Conservation (phyloP, 306 rosid species). For the Corylus avellana region DNA sequence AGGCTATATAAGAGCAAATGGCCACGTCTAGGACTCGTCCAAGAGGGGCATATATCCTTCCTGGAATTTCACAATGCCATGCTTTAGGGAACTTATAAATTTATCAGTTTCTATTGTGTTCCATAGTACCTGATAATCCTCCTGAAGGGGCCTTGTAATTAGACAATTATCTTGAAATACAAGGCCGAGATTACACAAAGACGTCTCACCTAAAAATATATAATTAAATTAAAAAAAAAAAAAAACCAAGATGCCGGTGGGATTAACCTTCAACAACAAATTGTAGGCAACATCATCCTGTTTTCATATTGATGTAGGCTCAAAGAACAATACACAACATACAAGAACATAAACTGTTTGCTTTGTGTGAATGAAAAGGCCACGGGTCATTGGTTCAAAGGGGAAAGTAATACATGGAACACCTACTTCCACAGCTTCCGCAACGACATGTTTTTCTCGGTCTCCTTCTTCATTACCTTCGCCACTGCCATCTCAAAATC, state of each 20-base stretch:
- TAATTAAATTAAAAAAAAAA: neutral
- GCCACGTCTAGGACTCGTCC: too few relatives aligned
- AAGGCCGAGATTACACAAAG: neutral
- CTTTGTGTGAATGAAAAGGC: neutral
- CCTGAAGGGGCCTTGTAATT: neutral
- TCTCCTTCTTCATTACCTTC: slow-evolving; percentile 99
- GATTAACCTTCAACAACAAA: neutral
- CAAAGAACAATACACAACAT: neutral
- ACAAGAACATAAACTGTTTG: neutral
- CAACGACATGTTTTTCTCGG: slow-evolving; percentile 90
- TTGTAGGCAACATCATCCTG: neutral
- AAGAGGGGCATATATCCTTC: too few relatives aligned
- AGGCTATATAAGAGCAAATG: too few relatives aligned
- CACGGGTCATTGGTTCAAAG: neutral
- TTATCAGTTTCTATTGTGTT: neutral
- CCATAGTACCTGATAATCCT: neutral
- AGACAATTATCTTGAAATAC: neutral
- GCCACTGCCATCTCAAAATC: slow-evolving; percentile 99
- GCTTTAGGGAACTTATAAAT: neutral
- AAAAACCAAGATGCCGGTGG: neutral
- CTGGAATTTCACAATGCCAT: too few relatives aligned
- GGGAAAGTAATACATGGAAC: neutral
- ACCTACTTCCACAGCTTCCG: slow-evolving; percentile 94
- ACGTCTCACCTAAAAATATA: neutral
- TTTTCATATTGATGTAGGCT: neutral